Base-by-base conservation (phyloP, 2,329 filamentous ascomycete species). In the Coniella lustricola region DNA sequence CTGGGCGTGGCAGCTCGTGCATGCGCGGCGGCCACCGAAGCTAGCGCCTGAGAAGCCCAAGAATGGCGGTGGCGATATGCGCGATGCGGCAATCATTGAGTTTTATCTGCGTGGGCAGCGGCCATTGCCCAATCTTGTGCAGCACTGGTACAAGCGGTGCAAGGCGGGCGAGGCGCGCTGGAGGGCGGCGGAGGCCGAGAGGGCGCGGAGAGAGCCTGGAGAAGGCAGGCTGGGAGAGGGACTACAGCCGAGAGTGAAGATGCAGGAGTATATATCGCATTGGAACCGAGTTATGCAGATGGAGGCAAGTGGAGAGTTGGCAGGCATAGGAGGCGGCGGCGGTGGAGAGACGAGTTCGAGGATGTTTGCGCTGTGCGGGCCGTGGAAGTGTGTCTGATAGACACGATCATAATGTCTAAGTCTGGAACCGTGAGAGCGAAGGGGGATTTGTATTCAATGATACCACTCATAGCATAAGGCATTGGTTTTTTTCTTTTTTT, bases 41-140 rank as follows among this genome's bases (percentile, higher is more conserved):
- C 31, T 42, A 3, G 10, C 22, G 17, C 8, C 29, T 5, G 25
- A 42, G 29, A 42, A 12, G 29, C 16, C 29, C 3, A 42, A 8
- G 18, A 4, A 3, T 10, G 40, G 40, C 4, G 40, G 40, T 1
- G 40, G 40, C 9, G 40, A 42, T 7, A 33, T 42, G 40, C n/a
- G 40, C 16, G 40, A 42, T 33, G 40, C 40, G 16, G 40, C 40
- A 4, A 42, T 42, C 29, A 42, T 42, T 16, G 40, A 42, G 17
- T 21, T 42, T 13, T 42, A 42, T 13, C 18, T 42, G 3, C 40
- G 40, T 14, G 29, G 32, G 3, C 40, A 42, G 40, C 31, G 40
- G 29, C 40, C 40, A 1, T 20, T 42, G n/a, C 29, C 29, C 16
- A 42, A 42, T 25, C 14, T 42, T 17, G 29, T 42, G 7, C 25